phyloP scores from a whole-genome alignment of 164 flowering plant species.

The Malania oleifera region DNA sequence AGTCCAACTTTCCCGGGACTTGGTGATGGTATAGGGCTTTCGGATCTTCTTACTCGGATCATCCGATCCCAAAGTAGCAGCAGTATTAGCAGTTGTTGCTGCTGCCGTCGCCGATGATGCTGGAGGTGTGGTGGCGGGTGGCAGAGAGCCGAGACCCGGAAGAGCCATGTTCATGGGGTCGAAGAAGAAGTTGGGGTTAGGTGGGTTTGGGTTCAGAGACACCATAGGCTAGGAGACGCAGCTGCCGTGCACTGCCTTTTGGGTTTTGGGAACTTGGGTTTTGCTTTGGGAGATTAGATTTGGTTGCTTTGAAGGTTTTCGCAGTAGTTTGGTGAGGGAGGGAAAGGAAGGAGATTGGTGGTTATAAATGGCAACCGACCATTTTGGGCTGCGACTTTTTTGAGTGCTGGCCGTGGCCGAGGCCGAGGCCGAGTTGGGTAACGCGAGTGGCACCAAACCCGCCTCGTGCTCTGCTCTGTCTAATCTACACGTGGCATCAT shows the following conservation, averaged over 20 bases:
- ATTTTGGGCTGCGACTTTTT: too few species aligned
- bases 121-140: constrained; percentile 6
- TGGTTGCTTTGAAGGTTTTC: not conserved
- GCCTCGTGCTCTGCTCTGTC: too few species aligned
- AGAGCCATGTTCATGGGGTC: constrained; percentile 32
- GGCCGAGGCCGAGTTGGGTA: too few species aligned
- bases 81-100: not conserved
- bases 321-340: too few species aligned
- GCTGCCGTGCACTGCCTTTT: not conserved
- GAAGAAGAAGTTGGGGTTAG: constrained; percentile 25
- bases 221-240: too few species aligned
- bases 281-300: not conserved
- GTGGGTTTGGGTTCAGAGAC: constrained; percentile 36
- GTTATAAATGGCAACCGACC: too few species aligned
- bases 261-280: not conserved
- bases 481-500: too few species aligned
- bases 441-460: too few species aligned
- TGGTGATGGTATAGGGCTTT: constrained; percentile 60
- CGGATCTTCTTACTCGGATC: constrained; percentile 49
- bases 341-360: too few species aligned
- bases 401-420: too few species aligned
- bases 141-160: constrained; percentile 19
- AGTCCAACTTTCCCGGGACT: constrained; percentile 71
- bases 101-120: not conserved
- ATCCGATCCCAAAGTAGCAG: constrained; percentile 15